These are phyloP conservation scores for Danielozyma ontarioensis DNA, from an alignment of 805 yeast genomes.

Conservation along the genomic window DNA sequence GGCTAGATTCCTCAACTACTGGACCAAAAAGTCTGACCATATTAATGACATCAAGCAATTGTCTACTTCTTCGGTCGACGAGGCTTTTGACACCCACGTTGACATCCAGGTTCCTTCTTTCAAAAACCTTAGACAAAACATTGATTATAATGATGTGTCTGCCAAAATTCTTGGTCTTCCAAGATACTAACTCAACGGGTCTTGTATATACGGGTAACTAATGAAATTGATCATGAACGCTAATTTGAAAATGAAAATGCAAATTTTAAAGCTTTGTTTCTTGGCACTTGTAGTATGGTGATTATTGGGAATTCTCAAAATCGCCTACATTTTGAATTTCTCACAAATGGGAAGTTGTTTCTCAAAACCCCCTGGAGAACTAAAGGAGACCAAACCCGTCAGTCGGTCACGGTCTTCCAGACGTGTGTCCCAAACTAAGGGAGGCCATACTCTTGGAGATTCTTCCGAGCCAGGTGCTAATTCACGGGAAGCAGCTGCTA, in stretches of 20 bases:
- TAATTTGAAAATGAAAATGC: no score
- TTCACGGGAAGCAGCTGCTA: constrained; percentile 31
- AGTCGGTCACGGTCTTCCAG: no score
- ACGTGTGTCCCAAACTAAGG: no score
- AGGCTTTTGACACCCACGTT: constrained; percentile 7
- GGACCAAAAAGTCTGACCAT: constrained; percentile 25
- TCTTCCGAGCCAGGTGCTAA: no score
- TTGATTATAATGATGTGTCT: constrained; percentile 20
- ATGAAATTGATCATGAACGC: not conserved
- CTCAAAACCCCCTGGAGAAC: constrained; percentile 11
- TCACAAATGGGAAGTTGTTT: constrained; percentile 25
- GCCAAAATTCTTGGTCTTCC: constrained; percentile 1
- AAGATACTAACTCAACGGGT: not conserved
- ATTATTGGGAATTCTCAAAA: no score
- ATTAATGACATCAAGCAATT: constrained; percentile 2
- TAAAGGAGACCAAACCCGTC: not conserved
- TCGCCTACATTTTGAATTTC: no score
- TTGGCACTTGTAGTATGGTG: no score
- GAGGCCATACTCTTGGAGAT: no score
- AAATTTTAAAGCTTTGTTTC: no score
- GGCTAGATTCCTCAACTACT: constrained; percentile 22
- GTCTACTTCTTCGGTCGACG: not conserved
- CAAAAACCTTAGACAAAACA: constrained; percentile 19
- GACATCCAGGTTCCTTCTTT: constrained; percentile 20
- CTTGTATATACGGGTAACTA: not conserved